Evolutionary conservation across 2,329 filamentous ascomycete species (phyloP).

Genomic region (Bertia moriformis): DNA sequence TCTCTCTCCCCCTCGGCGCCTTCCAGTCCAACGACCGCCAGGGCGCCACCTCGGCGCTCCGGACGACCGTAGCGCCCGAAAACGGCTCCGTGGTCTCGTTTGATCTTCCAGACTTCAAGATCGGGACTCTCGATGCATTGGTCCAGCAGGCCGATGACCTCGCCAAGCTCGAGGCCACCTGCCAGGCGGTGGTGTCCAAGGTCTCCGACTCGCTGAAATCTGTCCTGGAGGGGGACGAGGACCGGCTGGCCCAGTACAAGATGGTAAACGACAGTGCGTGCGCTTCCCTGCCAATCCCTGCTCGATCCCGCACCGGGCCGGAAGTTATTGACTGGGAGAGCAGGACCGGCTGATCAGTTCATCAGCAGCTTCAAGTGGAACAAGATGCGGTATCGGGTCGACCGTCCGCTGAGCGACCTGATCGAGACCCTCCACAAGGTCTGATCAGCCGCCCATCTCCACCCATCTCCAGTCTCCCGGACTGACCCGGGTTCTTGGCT

Average conservation of each 20-base stretch:
- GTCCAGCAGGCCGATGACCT: conserved; percentile 95
- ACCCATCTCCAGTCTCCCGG: not conserved
- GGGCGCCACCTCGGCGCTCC: conserved; percentile 66
- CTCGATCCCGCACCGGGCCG: conserved; percentile 3
- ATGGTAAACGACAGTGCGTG: conserved; percentile 75
- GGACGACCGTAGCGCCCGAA: conserved; percentile 57
- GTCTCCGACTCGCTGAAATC: conserved; percentile 72
- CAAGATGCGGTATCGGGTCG: conserved; percentile 89
- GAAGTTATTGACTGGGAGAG: conserved; percentile 11
- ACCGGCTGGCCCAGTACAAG: conserved; percentile 73
- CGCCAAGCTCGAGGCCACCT: conserved; percentile 68
- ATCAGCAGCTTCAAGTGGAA: conserved; percentile 86
- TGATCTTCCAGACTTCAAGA: conserved; percentile 85
- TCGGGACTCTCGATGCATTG: conserved; percentile 85
- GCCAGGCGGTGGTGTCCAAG: conserved; percentile 72
- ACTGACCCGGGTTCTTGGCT: no score
- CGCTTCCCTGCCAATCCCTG: conserved; percentile 2
- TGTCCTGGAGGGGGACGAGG: conserved; percentile 72
- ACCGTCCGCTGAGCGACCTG: conserved; percentile 76
- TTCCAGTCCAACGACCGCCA: conserved; percentile 67
- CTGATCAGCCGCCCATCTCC: conserved; percentile 3
- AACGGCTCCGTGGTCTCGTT: conserved; percentile 66
- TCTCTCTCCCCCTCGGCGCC: conserved; percentile 80
- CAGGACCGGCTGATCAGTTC: conserved; percentile 93
- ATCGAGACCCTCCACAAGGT: conserved; percentile 83